phyloP scores from a whole-genome alignment of 164 flowering plant species.

The Magnolia changhungtana region DNA sequence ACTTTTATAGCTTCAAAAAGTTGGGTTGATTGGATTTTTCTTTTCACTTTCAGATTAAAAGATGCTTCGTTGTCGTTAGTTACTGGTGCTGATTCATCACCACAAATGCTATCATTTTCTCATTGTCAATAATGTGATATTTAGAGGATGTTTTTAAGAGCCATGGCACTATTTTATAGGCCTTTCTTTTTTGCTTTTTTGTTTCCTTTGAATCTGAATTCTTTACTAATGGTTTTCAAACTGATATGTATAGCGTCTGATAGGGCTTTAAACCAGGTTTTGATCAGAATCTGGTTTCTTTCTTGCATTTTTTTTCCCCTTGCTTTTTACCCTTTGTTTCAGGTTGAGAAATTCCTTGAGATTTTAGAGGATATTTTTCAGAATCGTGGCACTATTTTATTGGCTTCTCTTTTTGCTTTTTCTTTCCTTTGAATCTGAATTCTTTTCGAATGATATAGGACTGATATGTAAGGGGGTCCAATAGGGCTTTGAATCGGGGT shows the following conservation, averaged over 20 bases:
- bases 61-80: neutral
- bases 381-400: too few relatives aligned
- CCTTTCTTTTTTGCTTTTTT: neutral
- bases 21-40: neutral
- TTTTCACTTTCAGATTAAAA: neutral
- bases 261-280: neutral
- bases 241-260: neutral
- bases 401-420: neutral
- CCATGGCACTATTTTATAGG: neutral
- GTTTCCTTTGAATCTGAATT: too few relatives aligned
- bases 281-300: neutral
- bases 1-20: too few relatives aligned
- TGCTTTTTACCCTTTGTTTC: neutral
- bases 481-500: neutral
- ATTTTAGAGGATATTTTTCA: neutral
- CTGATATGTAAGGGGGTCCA: too few relatives aligned
- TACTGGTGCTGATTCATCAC: neutral
- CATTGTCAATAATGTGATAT: neutral
- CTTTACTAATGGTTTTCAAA: neutral
- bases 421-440: too few relatives aligned
- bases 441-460: too few relatives aligned
- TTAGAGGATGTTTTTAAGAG: neutral
- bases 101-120: neutral
- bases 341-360: neutral
- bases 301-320: neutral